A percentile compares a stretch with the other conserved stretches of the same genome.
phyloP scores from a whole-genome alignment of 805 yeast genomes.

The Candida krabiensis region DNA sequence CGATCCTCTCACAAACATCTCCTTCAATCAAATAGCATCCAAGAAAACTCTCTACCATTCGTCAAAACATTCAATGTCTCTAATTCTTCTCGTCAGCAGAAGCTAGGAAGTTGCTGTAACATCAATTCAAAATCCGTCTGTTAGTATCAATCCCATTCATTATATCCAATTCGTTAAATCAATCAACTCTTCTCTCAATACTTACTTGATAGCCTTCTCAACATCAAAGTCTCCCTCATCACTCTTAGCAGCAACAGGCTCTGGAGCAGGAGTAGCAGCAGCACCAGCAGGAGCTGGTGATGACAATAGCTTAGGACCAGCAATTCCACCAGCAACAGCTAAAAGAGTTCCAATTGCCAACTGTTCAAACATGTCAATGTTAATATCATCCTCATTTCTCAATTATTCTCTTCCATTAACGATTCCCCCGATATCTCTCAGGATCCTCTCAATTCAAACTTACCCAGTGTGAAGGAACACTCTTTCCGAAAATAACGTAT shows the following conservation, averaged over 20 bases:
- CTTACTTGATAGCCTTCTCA: slow-evolving; percentile 34
- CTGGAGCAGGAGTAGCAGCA: slow-evolving; percentile 60
- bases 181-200: too few relatives aligned
- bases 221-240: slow-evolving; percentile 30
- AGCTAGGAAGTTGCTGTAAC: slow-evolving; percentile 28
- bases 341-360: slow-evolving; percentile 81
- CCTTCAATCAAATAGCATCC: neutral
- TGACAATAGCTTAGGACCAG: slow-evolving; percentile 49
- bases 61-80: too few relatives aligned
- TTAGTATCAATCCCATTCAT: neutral
- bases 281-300: slow-evolving; percentile 41
- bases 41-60: too few relatives aligned
- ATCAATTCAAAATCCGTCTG: neutral
- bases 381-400: too few relatives aligned
- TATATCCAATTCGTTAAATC: too few relatives aligned
- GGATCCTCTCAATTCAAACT: slow-evolving; percentile 23
- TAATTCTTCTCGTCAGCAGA: slow-evolving; percentile 27
- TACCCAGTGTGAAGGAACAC: slow-evolving; percentile 78
- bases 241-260: slow-evolving; percentile 45
- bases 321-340: slow-evolving; percentile 56
- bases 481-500: slow-evolving; percentile 80
- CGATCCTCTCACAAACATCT: too few relatives aligned
- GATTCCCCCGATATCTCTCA: neutral
- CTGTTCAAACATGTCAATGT: slow-evolving; percentile 26
- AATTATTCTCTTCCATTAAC: too few relatives aligned